Evolutionary conservation across 1,139 yeast species (phyloP), one percentile per base, ranked within the genome.

Genomic region (Scheffersomyces lignicola): DNA sequence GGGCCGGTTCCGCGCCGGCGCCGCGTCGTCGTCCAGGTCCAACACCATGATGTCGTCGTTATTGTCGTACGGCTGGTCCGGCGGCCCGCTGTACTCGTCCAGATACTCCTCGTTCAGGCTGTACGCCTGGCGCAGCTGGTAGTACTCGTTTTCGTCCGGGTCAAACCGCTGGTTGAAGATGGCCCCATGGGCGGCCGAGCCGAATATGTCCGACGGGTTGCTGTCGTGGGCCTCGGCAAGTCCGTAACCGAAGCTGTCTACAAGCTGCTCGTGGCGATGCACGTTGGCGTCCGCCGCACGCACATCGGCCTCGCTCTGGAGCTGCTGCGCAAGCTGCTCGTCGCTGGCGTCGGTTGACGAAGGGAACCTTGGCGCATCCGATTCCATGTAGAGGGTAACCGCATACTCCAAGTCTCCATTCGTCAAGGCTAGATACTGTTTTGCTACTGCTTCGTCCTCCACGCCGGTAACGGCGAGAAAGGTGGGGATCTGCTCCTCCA

Each of bases 381-480:
- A 66, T 54, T 94, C 98, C 67, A 86, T 81, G 60, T 66, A 94
- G 33, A 94, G 65, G 8, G 90, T 79, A 6, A 94, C 87, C 0
- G 98, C 98, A 18, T 80, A 76, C 42, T 90, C 96, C 31, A 92
- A 58, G 53, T 88, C 80, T 38, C 82, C 81, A 34, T 82, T 90
- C 7, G 94, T 76, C 62, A 90, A 80, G 20, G 83, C 90, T 31
- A 94, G 62, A 54, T 83, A 94, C 51, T 83, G 89, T 41, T 71
- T 69, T 2, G 98, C 98, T 20, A 78, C 66, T 2, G 73, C 72
- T 2, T 77, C 72, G 52, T 86, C 94, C 3, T 79, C 72, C 5
- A 78, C 77, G 13, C 88, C 88, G 0, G 98, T 89, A 37, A 94
- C 83, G 23, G 94, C 92, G 55, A 90, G 69, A 58, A 92, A 92